Evolutionary conservation across 352 stramenopile genomes (phyloP), one percentile per base, ranked within the genome.

Genomic region (Pythium sp.): DNA sequence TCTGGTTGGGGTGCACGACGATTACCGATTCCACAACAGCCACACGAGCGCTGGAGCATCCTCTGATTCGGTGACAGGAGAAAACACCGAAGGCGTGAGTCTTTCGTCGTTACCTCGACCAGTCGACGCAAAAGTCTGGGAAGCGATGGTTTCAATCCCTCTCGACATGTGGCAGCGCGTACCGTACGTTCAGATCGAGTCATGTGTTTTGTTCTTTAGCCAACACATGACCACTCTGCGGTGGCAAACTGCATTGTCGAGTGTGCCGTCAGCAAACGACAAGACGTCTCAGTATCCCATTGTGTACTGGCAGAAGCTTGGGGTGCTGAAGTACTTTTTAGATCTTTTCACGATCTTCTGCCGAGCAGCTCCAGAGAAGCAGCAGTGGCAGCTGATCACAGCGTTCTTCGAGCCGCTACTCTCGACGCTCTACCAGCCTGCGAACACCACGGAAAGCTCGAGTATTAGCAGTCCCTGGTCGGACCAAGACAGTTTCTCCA

Each of bases 401-500:
- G 72, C 72, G 14, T 89, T 92, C 67, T 96, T 95, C 59, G 85
- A 96, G 64, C 84, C 89, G 6, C 69, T 95, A 22, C 70, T 96
- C 9, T 86, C 80, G 28, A 95, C 88, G 11, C 62, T 96, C 34
- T 96, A 96, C 38, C 81, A 92, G 22, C 87, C 87, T 47, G 76
- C 87, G 6, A 86, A 77, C 9, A 93, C 84, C 15, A 87, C 81
- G 6, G 84, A 92, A 61, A 79, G 77, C 38, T 93, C 86, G 3
- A 87, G 75, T 2, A 80, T 92, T 14, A 81, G 74, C 53, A 77
- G 79, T 15, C 87, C 87, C 11, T 96, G 89, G 89, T 74, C 77
- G 2, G 82, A 93, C 24, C 70, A 91, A 66, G 87, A 94, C 51
- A 77, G 83, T 1, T 59, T 88, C n/a, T 89, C 85, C 5, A 91